Conservation (phyloP, 2,329 filamentous ascomycete species). For the Coleophoma eucalyptorum region DNA sequence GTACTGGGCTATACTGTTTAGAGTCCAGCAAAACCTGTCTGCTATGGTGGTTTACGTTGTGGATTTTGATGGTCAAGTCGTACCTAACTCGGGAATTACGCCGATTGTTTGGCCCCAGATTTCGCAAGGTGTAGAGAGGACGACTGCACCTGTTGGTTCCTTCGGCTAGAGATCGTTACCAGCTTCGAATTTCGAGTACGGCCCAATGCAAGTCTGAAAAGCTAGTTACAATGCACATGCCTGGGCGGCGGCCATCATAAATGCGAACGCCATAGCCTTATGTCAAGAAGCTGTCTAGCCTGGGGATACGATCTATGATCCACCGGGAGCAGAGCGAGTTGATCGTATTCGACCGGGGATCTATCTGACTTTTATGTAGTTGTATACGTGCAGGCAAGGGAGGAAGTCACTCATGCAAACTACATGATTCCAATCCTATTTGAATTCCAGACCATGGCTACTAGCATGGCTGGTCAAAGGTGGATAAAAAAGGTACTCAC, state of each 20-base stretch:
- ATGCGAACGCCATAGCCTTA: conserved; percentile 56
- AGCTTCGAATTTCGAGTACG: conserved; percentile 48
- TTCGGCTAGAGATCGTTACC: conserved; percentile 30
- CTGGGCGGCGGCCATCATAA: conserved; percentile 60
- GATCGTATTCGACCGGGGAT: not conserved
- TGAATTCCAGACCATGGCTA: conserved; percentile 6
- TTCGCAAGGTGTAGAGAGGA: conserved; percentile 38
- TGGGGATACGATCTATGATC: conserved; percentile 57
- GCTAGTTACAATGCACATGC: conserved; percentile 54
- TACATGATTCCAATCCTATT: conserved; percentile 44
- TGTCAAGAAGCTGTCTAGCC: conserved; percentile 49
- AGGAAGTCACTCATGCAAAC: conserved; percentile 48
- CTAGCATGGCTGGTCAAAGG: conserved; percentile 10
- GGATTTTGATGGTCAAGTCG: conserved; percentile 54
- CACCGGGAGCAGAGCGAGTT: conserved; percentile 40
- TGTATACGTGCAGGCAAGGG: conserved; percentile 49
- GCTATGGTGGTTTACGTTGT: conserved; percentile 53
- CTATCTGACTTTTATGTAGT: conserved; percentile 20
- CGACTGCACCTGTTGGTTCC: conserved; percentile 31
- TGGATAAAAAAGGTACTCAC: conserved; percentile 30
- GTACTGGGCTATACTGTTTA: conserved; percentile 57
- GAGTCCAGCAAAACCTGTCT: conserved; percentile 42
- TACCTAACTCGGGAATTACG: conserved; percentile 43
- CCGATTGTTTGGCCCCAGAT: conserved; percentile 55
- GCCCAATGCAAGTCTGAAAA: conserved; percentile 51